Percentiles rank a stretch among this genome's conserved stretches.
Conservation (phyloP, 139 green algal genomes). For the Nannochloris sp. region DNA sequence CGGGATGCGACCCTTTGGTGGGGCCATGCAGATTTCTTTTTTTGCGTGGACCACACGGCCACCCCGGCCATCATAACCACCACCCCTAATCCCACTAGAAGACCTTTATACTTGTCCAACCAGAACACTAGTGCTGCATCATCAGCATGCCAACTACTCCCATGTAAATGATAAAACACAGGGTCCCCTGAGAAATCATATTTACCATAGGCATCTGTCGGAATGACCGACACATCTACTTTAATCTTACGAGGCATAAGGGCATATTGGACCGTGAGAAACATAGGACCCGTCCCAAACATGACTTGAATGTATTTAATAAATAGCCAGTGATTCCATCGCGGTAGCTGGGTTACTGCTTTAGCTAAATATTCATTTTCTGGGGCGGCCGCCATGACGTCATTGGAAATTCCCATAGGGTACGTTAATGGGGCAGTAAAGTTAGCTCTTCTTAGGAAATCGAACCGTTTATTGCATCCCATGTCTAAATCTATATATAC, state of each 20-base stretch:
- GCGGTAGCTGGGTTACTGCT: slow-evolving; percentile 3
- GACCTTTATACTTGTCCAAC: slow-evolving; percentile 28
- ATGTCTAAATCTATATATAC: slow-evolving; percentile 53
- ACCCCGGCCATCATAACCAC: background rate
- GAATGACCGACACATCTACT: slow-evolving; percentile 26
- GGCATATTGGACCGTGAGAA: slow-evolving; percentile 31
- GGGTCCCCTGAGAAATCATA: slow-evolving; percentile 25
- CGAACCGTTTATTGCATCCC: slow-evolving; percentile 30
- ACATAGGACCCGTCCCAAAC: slow-evolving; percentile 55
- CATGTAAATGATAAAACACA: slow-evolving; percentile 39
- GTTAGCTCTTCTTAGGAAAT: slow-evolving; percentile 30
- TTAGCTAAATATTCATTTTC: slow-evolving; percentile 19
- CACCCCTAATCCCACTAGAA: background rate
- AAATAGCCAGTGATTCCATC: slow-evolving; percentile 36
- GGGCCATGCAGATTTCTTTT: too few relatives aligned
- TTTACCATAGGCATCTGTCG: slow-evolving; percentile 37
- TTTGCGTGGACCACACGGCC: too few relatives aligned
- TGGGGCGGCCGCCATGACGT: slow-evolving; percentile 32
- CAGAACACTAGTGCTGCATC: slow-evolving; percentile 44
- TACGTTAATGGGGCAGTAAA: slow-evolving; percentile 43
- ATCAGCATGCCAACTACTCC: slow-evolving; percentile 41
- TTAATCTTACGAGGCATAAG: background rate
- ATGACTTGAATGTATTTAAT: slow-evolving; percentile 56
- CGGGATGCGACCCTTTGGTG: background rate
- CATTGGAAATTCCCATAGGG: slow-evolving; percentile 46